Base-by-base conservation (phyloP, 1,139 yeast genomes). In the Lodderomyces theae region DNA sequence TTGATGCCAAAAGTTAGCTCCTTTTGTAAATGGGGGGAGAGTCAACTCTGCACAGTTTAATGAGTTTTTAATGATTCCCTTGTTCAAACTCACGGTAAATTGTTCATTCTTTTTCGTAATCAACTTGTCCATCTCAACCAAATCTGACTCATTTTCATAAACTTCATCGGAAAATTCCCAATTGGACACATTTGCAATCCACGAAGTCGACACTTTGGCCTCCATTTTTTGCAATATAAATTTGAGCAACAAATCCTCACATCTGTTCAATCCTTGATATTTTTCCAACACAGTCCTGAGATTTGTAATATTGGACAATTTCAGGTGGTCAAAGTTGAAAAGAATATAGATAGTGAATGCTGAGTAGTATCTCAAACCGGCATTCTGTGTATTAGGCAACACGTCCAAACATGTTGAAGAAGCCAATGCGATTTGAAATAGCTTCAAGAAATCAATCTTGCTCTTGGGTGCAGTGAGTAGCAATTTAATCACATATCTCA, bases 401-500 rank as follows among this genome's bases (percentile, higher is more conserved):
- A 51, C 53, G 9, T 50, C 50, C 41, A 79, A 63, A 17, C 44
- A 39, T 2, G 71, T 74, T 50, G 80, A 81, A 13, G 34, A n/a
- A 52, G 77, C 78, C 15, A 84, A 51, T 36, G 84, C 66, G 7
- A 86, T 72, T 52, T 86, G 95, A n/a, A 87, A 61, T 34, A 81
- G 61, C 52, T 73, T 83, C 18, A 69, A 71, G 49, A 58, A 68
- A 29, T 79, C 77, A 36, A 84, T 58, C 11, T 59, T 51, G 13
- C 61, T 60, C 22, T 62, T 60, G 11, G 59, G 50, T 1, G 71
- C 69, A 1, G 70, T 52, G 21, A 72, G 54, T 4, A 74, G 52
- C 2, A 71, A 38, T 39, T 52, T 50, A 28, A 64, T 59, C 4
- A 67, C 62, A 50, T 80, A 76, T 35, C 68, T 63, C 46, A 86